Base-by-base conservation (phyloP, 805 yeast genomes). In the Torulaspora maleeae region DNA sequence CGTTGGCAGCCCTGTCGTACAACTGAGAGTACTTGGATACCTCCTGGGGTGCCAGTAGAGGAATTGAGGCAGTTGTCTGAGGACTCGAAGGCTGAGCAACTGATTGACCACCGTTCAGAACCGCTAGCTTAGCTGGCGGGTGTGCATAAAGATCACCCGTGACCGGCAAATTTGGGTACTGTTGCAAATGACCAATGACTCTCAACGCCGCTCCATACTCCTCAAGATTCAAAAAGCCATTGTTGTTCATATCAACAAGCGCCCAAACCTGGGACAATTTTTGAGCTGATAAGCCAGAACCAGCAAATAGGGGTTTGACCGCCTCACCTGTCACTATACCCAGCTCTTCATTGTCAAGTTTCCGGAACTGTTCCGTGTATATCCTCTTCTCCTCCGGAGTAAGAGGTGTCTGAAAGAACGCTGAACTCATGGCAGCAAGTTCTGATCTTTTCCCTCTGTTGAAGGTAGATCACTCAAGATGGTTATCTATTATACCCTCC, bases 181-280 rank as follows among this genome's bases (percentile, higher is more conserved):
- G 95, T 70, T 93, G 98, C 36, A 86, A 82, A 61, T 87, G 86
- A 22, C 95, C 95, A 58, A 93, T 86, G 54, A 88, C 71, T 63
- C 99, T 78, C 79, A 93, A 76, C 16, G 97, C 96, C 43, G 80
- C 76, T 50, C 85, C 78, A 66, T 93, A 93, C 20, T 90, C 91
- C 45, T 76, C 73, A 60, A 82, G 86, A 55, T 83, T 83, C 51
- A 93, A 72, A 59, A 82, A 85, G 0, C 99, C 99, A 51, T 80
- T 75, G 68, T 88, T 88, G 48, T 80, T 82, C n/a, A 78, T 76
- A 67, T 93, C 99, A n/a, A 96, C 89, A 28, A 85, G 63, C 64
- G 86, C 90, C 99, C 99, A 93, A 51, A 93, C 82, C 66, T 89
- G 93, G 8, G 96, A 95, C 28, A 93, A 72, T 25, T 77, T 69